Base-by-base conservation (phyloP, 441 rosid genomes). In the Jatropha podagrica region DNA sequence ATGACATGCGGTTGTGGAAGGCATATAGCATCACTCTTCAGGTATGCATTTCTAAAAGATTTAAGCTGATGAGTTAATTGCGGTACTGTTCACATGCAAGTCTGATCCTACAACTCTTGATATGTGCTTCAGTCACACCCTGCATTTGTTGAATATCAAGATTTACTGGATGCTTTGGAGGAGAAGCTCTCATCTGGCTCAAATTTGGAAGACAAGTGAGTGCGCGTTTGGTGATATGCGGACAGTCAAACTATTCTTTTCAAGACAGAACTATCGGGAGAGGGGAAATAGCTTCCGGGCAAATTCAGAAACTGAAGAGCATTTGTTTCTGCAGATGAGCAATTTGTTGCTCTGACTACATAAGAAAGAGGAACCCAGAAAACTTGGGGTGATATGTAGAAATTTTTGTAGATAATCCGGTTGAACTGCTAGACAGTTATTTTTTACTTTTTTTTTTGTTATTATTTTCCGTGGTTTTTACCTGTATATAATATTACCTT, bases 1-100 rank as follows among this genome's bases (percentile, higher is more conserved):
- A 85, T 78, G 98, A 94, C 78, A 74, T 78, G 83, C 90, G 95
- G 70, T 77, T 96, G 56, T 96, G 99, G 98, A 83, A 86, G 85
- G 99, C 99, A 67, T 96, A 94, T 77, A 82, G 92, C 74, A 70
- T 84, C 69, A 94, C 97, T 20, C 90, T 96, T 79, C 92, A 94
- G 99, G 99, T 94, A 83, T 6, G 59, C 1, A 2, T 58, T 65
- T 64, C 44, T 54, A 69, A 38, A 18, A 20, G 46, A 18, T 37
- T 79, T 78, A 77, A 32, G 60, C 68, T 71, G 46, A 58, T 44
- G 41, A 48, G 49, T 76, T 65, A 12, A 15, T 37, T 54, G 69
- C n/a, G 18, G 23, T 27, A 9, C 61, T 67, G 46, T 56, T 52
- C 32, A 8, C 60, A 60, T 62, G 70, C 32, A 38, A 68, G 38